A percentile compares a stretch with the other conserved stretches of the same genome.
Evolutionary conservation across 768 basidiomycete species (phyloP).

Genomic region (Kwoniella dejecticola): DNA sequence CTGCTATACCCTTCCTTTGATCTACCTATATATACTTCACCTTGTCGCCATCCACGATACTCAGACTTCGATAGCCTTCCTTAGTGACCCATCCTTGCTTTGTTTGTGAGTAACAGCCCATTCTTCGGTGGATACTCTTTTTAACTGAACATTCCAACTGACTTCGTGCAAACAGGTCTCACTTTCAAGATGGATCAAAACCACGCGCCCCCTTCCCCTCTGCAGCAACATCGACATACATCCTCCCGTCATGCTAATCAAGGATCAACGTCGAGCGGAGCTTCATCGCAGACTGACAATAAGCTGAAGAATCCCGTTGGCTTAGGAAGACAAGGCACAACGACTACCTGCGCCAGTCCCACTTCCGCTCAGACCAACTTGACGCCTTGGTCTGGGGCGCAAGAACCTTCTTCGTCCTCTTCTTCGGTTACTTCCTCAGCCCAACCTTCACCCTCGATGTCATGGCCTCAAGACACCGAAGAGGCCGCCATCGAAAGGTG

Average conservation of each 20-base stretch:
- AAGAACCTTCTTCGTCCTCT: constrained; percentile 19
- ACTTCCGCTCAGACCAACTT: constrained; percentile 23
- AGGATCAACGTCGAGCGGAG: constrained; percentile 1
- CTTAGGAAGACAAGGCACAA: constrained; percentile 9
- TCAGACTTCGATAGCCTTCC: neutral
- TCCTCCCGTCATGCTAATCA: constrained; percentile 24
- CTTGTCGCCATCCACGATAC: neutral
- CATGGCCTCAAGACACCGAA: constrained; percentile 22
- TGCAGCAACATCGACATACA: constrained; percentile 30
- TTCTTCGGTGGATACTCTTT: neutral
- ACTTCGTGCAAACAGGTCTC: neutral
- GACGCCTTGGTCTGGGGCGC: constrained; percentile 16
- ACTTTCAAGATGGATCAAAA: constrained; percentile 32
- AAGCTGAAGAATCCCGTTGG: constrained; percentile 27
- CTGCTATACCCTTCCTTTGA: neutral
- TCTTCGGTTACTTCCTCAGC: constrained; percentile 3
- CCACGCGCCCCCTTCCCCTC: constrained; percentile 35
- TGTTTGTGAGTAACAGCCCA: constrained; percentile 4
- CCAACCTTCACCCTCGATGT: constrained; percentile 2
- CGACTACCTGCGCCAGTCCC: constrained; percentile 20
- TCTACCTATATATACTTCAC: neutral
- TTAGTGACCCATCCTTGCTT: constrained; percentile 11
- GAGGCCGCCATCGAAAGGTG: constrained; percentile 19
- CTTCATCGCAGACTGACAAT: constrained; percentile 12
- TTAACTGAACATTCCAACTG: neutral